phyloP scores from a whole-genome alignment of 2,329 filamentous ascomycete species.

The Fusarium sp. region DNA sequence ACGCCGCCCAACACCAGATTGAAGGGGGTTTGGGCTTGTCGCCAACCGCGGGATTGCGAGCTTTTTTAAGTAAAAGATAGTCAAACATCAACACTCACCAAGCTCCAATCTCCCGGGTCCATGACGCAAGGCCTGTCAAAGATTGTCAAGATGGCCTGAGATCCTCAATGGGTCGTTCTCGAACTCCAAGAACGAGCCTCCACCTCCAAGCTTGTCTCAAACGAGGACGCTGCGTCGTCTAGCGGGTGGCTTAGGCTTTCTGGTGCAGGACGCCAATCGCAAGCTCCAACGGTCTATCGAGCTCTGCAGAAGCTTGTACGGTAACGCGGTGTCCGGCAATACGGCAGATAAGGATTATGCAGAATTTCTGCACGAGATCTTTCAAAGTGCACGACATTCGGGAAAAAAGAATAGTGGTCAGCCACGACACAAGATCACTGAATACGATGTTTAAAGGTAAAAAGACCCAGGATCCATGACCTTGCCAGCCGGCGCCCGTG shows the following conservation, averaged over 20 bases:
- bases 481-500: conserved; percentile 12
- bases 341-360: conserved; percentile 32
- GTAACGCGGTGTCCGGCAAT: conserved; percentile 21
- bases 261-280: conserved; percentile 23
- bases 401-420: conserved; percentile 30
- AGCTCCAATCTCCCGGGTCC: conserved; percentile 4
- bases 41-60: conserved; percentile 26
- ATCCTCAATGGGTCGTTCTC: conserved; percentile 26
- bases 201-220: conserved; percentile 29
- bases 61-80: conserved; percentile 6
- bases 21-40: conserved; percentile 14
- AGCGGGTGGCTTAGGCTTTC: conserved; percentile 31
- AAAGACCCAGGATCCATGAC: conserved; percentile 25
- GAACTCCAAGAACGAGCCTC: conserved; percentile 14
- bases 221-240: conserved; percentile 26
- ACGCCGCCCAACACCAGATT: conserved; percentile 20
- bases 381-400: conserved; percentile 13
- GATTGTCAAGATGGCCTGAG: conserved; percentile 23
- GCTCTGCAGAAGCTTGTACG: conserved; percentile 20
- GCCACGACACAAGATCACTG: conserved; percentile 46
- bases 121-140: conserved; percentile 24
- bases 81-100: conserved; percentile 1
- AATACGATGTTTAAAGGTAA: conserved; percentile 44
- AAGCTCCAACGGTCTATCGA: conserved; percentile 29
- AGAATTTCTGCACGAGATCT: conserved; percentile 19